Base-by-base conservation (phyloP, 805 yeast genomes). In the Pichia rugopelliculosa region DNA sequence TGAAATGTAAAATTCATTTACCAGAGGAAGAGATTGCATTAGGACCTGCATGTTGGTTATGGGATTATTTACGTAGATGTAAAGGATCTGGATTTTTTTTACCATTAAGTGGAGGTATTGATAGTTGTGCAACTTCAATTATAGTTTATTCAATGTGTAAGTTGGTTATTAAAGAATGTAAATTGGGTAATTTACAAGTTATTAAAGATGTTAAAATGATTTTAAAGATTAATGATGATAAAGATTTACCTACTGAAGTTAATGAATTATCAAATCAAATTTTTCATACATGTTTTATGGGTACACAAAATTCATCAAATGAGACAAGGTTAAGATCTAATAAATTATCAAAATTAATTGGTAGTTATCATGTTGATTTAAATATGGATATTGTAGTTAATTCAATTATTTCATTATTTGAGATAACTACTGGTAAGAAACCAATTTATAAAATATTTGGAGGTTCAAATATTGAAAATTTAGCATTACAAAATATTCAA, bases 31-130 rank as follows among this genome's bases (percentile, higher is more conserved):
- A 93, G 66, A 91, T 93, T 55, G 97, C 98, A 0, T 71, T 87
- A 39, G 99, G 99, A 0, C 99, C 99, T 0, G 99, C 99, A 0
- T 93, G 99, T 65, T 93, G 99, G 99, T 67, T 93, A 53, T 93
- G 99, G 99, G 99, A 93, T 65, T 93, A 93, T 60, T 73, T 93
- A 49, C 78, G 99, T 64, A 77, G 99, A 54, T 87, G 95, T 56
- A 79, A 79, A 55, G 86, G 93, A 44, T 87, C 89, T 0, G 99
- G 99, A 0, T 93, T 75, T 63, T 95, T 93, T 66, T 71, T 93
- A 41, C 98, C 99, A 0, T 71, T 93, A 43, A 84, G 95, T 64
- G 99, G 99, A 18, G 99, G 99, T 43, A 91, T 93, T 53, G 99
- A 93, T 62, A 86, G 96, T 33, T 95, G 99, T 71, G 96, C 99